Evolutionary conservation across 352 stramenopile genomes (phyloP).

Genomic region (Phytopythium vexans): DNA sequence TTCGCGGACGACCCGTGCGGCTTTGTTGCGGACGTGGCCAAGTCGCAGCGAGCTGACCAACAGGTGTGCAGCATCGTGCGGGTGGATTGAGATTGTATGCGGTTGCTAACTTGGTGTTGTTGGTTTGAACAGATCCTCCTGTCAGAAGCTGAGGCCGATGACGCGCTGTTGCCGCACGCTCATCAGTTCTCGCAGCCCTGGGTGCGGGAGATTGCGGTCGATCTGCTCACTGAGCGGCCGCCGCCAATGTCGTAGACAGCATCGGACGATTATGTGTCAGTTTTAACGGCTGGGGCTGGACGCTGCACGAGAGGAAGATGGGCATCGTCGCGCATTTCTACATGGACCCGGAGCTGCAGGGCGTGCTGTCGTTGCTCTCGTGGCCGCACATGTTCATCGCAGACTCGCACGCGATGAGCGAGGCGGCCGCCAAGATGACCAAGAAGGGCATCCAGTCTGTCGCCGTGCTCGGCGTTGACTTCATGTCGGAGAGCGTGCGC

Average conservation of each 20-base stretch:
- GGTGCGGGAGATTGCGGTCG: too few relatives aligned
- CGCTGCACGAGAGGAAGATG: slow-evolving; percentile 91
- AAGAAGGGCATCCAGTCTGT: slow-evolving; percentile 86
- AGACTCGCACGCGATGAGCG: slow-evolving; percentile 97
- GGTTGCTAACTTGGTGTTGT: too few relatives aligned
- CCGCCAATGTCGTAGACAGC: too few relatives aligned
- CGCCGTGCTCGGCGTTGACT: slow-evolving; percentile 95
- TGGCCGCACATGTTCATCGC: slow-evolving; percentile 93
- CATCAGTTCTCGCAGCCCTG: too few relatives aligned
- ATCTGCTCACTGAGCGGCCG: too few relatives aligned
- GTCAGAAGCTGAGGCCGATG: too few relatives aligned
- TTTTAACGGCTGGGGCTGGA: too few relatives aligned
- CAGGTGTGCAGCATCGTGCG: too few relatives aligned
- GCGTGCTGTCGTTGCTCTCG: slow-evolving; percentile 74
- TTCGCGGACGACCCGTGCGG: slow-evolving; percentile 31
- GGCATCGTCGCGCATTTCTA: slow-evolving; percentile 98
- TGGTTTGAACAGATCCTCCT: too few relatives aligned
- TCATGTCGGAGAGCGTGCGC: slow-evolving; percentile 96
- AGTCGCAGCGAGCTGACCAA: slow-evolving; percentile 36
- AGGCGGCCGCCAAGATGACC: slow-evolving; percentile 95
- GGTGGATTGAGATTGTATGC: too few relatives aligned
- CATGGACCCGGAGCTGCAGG: slow-evolving; percentile 96
- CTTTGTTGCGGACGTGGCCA: slow-evolving; percentile 27
- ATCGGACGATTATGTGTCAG: too few relatives aligned
- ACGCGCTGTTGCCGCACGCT: too few relatives aligned